A percentile compares a stretch with the other conserved stretches of the same genome.
Evolutionary conservation across 345 rosid species (phyloP).

Genomic region (Linum tenue): DNA sequence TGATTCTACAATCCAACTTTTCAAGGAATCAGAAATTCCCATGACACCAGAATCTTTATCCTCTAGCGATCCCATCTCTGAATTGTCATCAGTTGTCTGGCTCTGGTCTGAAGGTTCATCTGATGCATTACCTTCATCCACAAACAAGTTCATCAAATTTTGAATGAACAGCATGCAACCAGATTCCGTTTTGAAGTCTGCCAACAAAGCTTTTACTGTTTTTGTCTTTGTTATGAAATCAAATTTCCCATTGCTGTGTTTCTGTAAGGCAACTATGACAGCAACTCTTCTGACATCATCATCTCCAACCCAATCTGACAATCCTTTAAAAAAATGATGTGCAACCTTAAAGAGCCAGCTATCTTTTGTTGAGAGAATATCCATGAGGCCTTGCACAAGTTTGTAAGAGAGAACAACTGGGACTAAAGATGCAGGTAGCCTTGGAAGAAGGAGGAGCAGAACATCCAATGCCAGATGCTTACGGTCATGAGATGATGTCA

Average conservation of each 20-base stretch:
- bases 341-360: constrained; percentile 87
- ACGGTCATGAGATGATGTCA: constrained; percentile 87
- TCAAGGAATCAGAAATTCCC: constrained; percentile 63
- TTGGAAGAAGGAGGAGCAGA: constrained; percentile 69
- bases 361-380: constrained; percentile 78
- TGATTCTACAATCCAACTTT: constrained; percentile 83
- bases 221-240: constrained; percentile 59
- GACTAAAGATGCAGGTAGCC: constrained; percentile 64
- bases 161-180: constrained; percentile 79
- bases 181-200: constrained; percentile 66
- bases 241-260: constrained; percentile 84
- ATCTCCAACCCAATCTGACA: constrained; percentile 59
- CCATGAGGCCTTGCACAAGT: constrained; percentile 82
- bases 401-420: constrained; percentile 58
- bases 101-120: constrained; percentile 97
- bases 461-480: constrained; percentile 85
- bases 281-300: constrained; percentile 82
- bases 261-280: constrained; percentile 71
- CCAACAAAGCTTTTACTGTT: constrained; percentile 71
- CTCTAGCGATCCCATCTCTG: constrained; percentile 72
- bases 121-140: constrained; percentile 64
- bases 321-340: constrained; percentile 58
- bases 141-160: constrained; percentile 64
- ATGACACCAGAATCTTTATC: constrained; percentile 58
- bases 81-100: constrained; percentile 97